Evolutionary conservation across 257 asterid genomes (phyloP).

Genomic region (Scutellaria minor): DNA sequence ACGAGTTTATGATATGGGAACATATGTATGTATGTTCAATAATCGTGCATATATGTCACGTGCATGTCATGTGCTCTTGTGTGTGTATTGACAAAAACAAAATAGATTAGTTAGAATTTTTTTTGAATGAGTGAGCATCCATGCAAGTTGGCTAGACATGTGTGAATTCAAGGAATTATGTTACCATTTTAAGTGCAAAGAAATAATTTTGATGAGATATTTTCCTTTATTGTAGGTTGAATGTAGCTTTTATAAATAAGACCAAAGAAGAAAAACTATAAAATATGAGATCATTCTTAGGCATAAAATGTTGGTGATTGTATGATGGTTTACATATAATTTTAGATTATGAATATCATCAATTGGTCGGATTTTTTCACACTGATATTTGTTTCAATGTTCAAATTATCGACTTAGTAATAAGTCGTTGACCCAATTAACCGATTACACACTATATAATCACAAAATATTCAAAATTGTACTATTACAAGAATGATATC

Average conservation of each 20-base stretch:
- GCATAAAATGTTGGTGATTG: background rate
- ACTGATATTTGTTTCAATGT: background rate
- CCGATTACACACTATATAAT: background rate
- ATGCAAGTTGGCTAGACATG: constrained; percentile 24
- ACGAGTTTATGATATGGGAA: background rate
- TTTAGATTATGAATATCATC: too few species aligned
- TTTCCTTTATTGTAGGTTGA: background rate
- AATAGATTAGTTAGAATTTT: background rate
- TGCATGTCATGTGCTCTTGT: background rate
- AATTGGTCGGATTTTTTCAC: background rate
- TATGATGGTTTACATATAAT: background rate
- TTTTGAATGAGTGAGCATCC: background rate
- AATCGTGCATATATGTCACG: background rate
- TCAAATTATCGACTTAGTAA: background rate
- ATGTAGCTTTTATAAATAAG: constrained; percentile 5
- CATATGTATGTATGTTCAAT: background rate
- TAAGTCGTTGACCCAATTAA: background rate
- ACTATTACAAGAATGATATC: background rate
- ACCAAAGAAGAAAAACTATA: constrained; percentile 33
- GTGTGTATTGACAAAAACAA: background rate
- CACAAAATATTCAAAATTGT: background rate
- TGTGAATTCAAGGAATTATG: background rate
- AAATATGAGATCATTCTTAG: constrained; percentile 19
- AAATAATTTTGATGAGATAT: background rate
- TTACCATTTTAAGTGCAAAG: background rate